Evolutionary conservation across 2,329 filamentous ascomycete genomes (phyloP).

Genomic region (Intubia oerlemansii): DNA sequence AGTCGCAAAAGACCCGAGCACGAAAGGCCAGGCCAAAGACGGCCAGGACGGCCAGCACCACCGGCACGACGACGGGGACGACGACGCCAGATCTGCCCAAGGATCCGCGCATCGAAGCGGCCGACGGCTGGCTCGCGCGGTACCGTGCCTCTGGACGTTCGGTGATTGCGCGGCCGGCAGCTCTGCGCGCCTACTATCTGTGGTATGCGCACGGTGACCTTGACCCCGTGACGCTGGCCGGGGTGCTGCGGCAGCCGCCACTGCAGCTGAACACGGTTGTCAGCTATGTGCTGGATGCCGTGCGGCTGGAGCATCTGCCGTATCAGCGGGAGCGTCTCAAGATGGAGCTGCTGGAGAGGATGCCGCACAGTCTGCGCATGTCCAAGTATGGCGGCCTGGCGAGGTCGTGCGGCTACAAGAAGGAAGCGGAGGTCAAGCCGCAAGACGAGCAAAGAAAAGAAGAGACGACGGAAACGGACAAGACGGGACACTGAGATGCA

Average conservation of each 20-base stretch:
- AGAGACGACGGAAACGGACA: too few species aligned
- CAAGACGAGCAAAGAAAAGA: too few species aligned
- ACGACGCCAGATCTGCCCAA: conserved; percentile 9
- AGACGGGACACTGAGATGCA: too few species aligned
- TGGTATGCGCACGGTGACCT: conserved; percentile 36
- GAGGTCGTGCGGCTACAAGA: conserved; percentile 7
- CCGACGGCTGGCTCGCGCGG: conserved; percentile 17
- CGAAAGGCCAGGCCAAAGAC: too few species aligned
- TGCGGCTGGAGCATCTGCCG: conserved; percentile 27
- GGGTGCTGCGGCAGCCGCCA: conserved; percentile 36
- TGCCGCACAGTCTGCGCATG: conserved; percentile 10
- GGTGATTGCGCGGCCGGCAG: conserved; percentile 11
- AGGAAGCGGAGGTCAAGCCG: too few species aligned
- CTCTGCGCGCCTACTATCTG: conserved; percentile 38
- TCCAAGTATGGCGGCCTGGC: conserved; percentile 12
- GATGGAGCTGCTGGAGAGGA: conserved; percentile 19
- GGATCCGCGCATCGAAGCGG: conserved; percentile 22
- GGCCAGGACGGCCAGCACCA: too few species aligned
- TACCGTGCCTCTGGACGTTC: conserved; percentile 13
- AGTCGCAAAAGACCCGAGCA: conserved; percentile 3
- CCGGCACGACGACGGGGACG: too few species aligned
- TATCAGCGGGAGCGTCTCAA: conserved; percentile 24
- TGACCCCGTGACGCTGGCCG: conserved; percentile 25
- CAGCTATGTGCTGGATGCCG: conserved; percentile 34
- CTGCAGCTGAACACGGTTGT: conserved; percentile 32